Conservation (phyloP, 371 early-diverging fungal species). For the Umbelopsis sp. region DNA sequence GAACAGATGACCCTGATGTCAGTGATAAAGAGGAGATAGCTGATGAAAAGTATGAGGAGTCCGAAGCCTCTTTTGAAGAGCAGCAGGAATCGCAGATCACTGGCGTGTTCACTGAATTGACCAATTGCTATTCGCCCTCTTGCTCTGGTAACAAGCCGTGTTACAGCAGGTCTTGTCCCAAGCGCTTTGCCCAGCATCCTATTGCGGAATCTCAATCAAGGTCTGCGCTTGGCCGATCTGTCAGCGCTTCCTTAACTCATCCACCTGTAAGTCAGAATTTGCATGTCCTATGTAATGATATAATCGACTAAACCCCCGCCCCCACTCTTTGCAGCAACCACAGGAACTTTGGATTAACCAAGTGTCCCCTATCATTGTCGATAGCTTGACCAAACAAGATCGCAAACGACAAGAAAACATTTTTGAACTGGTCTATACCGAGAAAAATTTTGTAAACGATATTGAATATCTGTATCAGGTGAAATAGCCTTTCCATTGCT, state of each 20-base stretch:
- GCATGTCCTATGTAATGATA: too few species aligned
- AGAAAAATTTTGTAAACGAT: slow-evolving; percentile 89
- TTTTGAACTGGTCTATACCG: slow-evolving; percentile 90
- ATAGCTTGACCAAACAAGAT: slow-evolving; percentile 73
- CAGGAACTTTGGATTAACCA: slow-evolving; percentile 60
- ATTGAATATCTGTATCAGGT: slow-evolving; percentile 44
- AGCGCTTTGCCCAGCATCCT: slow-evolving; percentile 38
- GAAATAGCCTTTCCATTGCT: too few species aligned
- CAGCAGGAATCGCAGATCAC: slow-evolving; percentile 27
- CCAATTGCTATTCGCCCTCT: slow-evolving; percentile 75
- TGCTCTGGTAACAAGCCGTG: slow-evolving; percentile 62
- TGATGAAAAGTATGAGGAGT: slow-evolving; percentile 20
- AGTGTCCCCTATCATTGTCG: slow-evolving; percentile 68
- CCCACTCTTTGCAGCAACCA: neutral
- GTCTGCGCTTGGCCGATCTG: slow-evolving; percentile 9
- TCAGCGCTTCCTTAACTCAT: slow-evolving; percentile 9
- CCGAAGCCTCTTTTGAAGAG: slow-evolving; percentile 19
- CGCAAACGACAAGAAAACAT: slow-evolving; percentile 91
- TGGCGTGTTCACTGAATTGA: slow-evolving; percentile 68
- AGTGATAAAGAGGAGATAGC: slow-evolving; percentile 26
- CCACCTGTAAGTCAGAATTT: neutral
- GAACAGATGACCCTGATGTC: slow-evolving; percentile 23
- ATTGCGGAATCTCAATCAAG: neutral
- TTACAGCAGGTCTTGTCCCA: slow-evolving; percentile 72
- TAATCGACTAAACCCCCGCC: too few species aligned